A percentile compares a stretch with the other conserved stretches of the same genome.
Evolutionary conservation across 371 early-diverging fungal genomes (phyloP).

Genomic region (Mucor circinelloides): DNA sequence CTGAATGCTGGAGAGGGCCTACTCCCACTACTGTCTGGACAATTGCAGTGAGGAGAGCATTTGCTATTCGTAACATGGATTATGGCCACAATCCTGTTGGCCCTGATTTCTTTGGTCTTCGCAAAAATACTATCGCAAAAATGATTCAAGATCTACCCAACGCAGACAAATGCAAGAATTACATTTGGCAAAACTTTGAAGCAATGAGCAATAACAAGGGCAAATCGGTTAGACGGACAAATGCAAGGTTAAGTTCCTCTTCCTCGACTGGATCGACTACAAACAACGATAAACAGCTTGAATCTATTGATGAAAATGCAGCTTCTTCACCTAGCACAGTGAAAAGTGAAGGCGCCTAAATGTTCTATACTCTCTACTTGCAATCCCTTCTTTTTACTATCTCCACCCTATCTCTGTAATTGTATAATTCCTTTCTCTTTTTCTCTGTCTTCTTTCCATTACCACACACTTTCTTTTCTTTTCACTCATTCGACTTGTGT

Average conservation of each 20-base stretch:
- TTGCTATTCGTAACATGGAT: slow-evolving; percentile 72
- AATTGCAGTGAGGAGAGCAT: slow-evolving; percentile 42
- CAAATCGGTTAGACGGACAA: slow-evolving; percentile 27
- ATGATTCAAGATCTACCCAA: slow-evolving; percentile 87
- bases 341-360: neutral
- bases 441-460: neutral
- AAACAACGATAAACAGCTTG: neutral
- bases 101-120: slow-evolving; percentile 88
- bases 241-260: slow-evolving; percentile 11
- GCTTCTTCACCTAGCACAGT: neutral
- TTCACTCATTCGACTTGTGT: slow-evolving; percentile 1
- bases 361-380: neutral
- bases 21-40: slow-evolving; percentile 50
- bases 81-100: slow-evolving; percentile 82
- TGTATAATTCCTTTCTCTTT: neutral
- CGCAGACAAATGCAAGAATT: slow-evolving; percentile 73
- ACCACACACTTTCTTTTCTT: neutral
- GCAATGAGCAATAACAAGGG: slow-evolving; percentile 33
- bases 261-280: slow-evolving; percentile 5
- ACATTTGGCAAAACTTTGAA: slow-evolving; percentile 70
- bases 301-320: neutral
- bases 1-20: slow-evolving; percentile 40
- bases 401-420: neutral
- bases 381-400: neutral
- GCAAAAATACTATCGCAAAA: slow-evolving; percentile 82